Conservation (phyloP, 2,329 filamentous ascomycete genomes). For the Colletotrichum somersetense region DNA sequence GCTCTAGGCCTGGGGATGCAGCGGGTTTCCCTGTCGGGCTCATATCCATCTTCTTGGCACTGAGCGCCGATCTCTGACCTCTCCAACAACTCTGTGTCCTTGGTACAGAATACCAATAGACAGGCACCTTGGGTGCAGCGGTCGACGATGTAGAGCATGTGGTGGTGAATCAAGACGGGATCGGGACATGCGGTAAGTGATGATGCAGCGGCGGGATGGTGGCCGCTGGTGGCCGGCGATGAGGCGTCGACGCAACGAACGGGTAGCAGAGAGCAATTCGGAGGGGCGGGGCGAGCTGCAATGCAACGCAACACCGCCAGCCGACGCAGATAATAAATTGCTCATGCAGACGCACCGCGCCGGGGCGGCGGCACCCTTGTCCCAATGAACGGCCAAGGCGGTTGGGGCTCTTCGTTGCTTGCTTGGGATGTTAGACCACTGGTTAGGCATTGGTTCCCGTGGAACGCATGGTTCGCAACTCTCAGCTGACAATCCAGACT, state of each 20-base stretch:
- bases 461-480: not conserved
- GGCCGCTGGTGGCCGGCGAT: slow-evolving; percentile 6
- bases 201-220: slow-evolving; percentile 1
- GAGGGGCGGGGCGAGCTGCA: slow-evolving; percentile 35
- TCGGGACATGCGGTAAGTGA: slow-evolving; percentile 11
- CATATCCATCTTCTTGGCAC: slow-evolving; percentile 5
- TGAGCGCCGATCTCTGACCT: slow-evolving; percentile 5
- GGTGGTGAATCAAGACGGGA: slow-evolving; percentile 4
- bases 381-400: slow-evolving; percentile 11
- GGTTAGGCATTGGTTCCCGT: not conserved
- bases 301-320: slow-evolving; percentile 29
- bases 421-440: slow-evolving; percentile 15
- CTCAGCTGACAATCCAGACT: not conserved
- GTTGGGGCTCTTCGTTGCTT: slow-evolving; percentile 23
- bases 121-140: not conserved
- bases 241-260: slow-evolving; percentile 3
- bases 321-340: slow-evolving; percentile 4
- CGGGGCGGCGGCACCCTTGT: slow-evolving; percentile 16
- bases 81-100: slow-evolving; percentile 29
- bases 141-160: not conserved
- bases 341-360: slow-evolving; percentile 22
- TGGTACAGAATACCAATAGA: slow-evolving; percentile 12
- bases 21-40: slow-evolving; percentile 20
- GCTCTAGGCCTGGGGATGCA: slow-evolving; percentile 14
- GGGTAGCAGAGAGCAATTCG: slow-evolving; percentile 7